A percentile compares a stretch with the other conserved stretches of the same genome.
Conservation (phyloP, 2,329 filamentous ascomycete genomes). For the Cercospora sp. region DNA sequence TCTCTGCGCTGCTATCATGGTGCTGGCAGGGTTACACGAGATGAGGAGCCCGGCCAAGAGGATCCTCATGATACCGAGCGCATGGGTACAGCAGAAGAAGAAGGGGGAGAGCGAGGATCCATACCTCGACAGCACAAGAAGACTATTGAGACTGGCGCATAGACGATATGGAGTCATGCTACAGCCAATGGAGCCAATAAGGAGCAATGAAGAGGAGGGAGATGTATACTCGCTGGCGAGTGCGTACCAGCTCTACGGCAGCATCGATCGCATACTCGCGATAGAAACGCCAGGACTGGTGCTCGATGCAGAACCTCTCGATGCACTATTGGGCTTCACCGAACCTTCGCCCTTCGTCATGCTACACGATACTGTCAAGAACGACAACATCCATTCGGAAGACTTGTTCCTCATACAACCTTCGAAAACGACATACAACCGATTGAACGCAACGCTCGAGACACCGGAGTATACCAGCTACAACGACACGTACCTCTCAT, state of each 20-base stretch:
- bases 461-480: conserved; percentile 18
- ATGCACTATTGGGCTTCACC: conserved; percentile 41
- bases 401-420: conserved; percentile 41
- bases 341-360: conserved; percentile 35
- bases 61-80: conserved; percentile 49
- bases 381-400: conserved; percentile 35
- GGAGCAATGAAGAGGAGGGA: conserved; percentile 30
- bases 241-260: conserved; percentile 45
- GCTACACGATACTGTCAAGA: conserved; percentile 32
- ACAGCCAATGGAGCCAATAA: conserved; percentile 46
- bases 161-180: conserved; percentile 49
- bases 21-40: conserved; percentile 49
- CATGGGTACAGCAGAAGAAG: conserved; percentile 40
- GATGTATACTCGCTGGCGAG: conserved; percentile 47
- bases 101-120: conserved; percentile 42
- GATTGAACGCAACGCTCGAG: conserved; percentile 25
- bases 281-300: conserved; percentile 50
- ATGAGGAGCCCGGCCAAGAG: conserved; percentile 49
- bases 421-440: conserved; percentile 22
- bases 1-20: conserved; percentile 54
- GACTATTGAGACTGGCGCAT: conserved; percentile 49
- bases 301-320: conserved; percentile 50
- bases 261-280: conserved; percentile 49
- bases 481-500: conserved; percentile 39
- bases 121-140: conserved; percentile 47